These are phyloP conservation scores for Madurella fahalii DNA, from an alignment of 2,329 filamentous ascomycete species.

Conservation along the genomic window DNA sequence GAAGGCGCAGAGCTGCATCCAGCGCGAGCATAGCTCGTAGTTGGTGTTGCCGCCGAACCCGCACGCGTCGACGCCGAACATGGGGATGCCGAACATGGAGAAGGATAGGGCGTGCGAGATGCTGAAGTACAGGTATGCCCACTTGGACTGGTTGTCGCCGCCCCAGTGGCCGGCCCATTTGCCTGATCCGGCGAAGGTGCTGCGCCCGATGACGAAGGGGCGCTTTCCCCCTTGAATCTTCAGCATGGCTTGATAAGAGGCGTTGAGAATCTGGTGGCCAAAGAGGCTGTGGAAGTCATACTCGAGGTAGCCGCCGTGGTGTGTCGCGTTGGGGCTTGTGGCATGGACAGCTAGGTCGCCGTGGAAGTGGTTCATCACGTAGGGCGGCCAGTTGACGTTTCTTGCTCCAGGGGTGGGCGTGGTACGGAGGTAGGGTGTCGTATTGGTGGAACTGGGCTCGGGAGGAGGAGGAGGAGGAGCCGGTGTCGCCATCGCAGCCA, in stretches of 20 bases:
- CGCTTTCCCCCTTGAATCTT: conserved; percentile 62
- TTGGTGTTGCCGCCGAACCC: conserved; percentile 66
- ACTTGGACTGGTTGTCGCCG: conserved; percentile 68
- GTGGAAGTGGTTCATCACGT: conserved; percentile 69
- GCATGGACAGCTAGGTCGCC: conserved; percentile 71
- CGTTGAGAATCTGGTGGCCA: conserved; percentile 70
- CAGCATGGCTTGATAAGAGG: conserved; percentile 69
- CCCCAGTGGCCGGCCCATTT: conserved; percentile 80
- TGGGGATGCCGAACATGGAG: conserved; percentile 69
- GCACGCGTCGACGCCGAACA: conserved; percentile 69
- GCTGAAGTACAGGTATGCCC: conserved; percentile 69
- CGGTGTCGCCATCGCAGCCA: conserved; percentile 33
- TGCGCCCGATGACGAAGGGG: conserved; percentile 77
- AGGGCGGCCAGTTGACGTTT: conserved; percentile 70
- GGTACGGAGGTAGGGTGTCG: conserved; percentile 50
- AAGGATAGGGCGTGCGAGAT: conserved; percentile 77
- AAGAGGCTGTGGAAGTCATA: conserved; percentile 82
- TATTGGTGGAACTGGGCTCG: conserved; percentile 27
- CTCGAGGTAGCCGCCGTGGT: conserved; percentile 66
- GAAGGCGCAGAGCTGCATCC: conserved; percentile 56
- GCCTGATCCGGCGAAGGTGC: conserved; percentile 74
- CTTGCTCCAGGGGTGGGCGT: conserved; percentile 60
- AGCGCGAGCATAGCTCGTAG: conserved; percentile 67
- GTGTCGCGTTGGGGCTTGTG: conserved; percentile 72
- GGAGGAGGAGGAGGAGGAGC: conserved; percentile 26